phyloP scores from a whole-genome alignment of 2,329 filamentous ascomycete genomes.

The Lizonia empirigonia region DNA sequence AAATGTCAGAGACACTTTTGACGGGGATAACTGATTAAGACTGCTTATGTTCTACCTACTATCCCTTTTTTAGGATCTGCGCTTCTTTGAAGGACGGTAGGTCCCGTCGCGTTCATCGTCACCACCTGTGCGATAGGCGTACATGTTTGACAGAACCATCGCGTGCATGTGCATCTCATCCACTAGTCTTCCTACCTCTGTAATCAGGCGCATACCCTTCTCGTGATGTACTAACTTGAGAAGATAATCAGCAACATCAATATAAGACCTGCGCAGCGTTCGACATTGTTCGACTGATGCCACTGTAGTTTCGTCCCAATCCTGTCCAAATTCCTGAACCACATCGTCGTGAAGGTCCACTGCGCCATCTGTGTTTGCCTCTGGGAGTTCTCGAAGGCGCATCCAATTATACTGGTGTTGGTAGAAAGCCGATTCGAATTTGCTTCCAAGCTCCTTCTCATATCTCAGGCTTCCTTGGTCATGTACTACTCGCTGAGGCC shows the following conservation, averaged over 20 bases:
- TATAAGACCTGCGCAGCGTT: not conserved
- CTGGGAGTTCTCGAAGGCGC: not conserved
- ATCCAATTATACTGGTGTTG: not conserved
- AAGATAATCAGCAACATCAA: not conserved
- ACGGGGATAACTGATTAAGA: not conserved
- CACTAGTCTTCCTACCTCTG: not conserved
- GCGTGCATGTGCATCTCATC: not conserved
- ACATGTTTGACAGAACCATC: not conserved
- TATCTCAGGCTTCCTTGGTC: not conserved
- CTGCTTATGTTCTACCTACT: not conserved
- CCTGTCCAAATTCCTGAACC: not conserved
- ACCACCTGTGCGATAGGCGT: not conserved
- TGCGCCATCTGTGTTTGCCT: not conserved
- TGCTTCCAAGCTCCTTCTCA: not conserved
- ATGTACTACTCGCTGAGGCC: not conserved
- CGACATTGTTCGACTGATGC: not conserved
- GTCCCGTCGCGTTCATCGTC: not conserved
- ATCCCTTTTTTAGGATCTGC: no score
- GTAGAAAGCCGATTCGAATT: not conserved
- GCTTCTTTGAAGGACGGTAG: not conserved
- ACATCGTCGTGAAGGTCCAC: not conserved
- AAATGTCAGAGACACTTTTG: no score
- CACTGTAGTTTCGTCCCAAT: not conserved
- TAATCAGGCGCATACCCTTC: not conserved
- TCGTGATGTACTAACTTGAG: not conserved